phyloP scores from a whole-genome alignment of 345 rosid genomes.

The Erodium maritimum region DNA sequence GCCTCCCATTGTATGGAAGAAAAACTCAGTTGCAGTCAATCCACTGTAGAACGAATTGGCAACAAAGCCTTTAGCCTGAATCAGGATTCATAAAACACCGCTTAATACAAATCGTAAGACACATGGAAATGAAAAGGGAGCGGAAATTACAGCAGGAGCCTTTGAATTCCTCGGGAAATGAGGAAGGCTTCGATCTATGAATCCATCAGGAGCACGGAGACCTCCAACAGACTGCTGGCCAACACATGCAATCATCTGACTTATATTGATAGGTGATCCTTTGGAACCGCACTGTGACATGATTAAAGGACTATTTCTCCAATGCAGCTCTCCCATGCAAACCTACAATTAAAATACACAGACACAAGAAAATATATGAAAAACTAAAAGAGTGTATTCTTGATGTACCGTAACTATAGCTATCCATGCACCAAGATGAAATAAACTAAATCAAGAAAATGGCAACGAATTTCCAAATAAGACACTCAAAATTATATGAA shows the following conservation, averaged over 20 bases:
- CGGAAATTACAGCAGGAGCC: constrained; percentile 59
- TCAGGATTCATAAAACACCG: constrained; percentile 4
- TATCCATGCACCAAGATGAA: no score
- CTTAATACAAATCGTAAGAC: no score
- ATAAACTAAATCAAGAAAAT: not conserved
- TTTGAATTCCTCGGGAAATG: constrained; percentile 74
- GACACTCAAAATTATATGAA: no score
- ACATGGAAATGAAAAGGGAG: no score
- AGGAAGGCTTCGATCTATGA: constrained; percentile 97
- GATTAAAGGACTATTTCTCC: constrained; percentile 98
- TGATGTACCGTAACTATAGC: no score
- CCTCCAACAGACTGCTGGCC: constrained; percentile 99
- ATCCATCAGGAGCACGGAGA: constrained; percentile 94
- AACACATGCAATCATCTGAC: constrained; percentile 97
- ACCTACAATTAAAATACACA: constrained; percentile 24
- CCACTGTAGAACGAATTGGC: constrained; percentile 96
- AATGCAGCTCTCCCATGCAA: constrained; percentile 71
- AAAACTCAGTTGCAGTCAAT: constrained; percentile 87
- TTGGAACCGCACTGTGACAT: constrained; percentile 99
- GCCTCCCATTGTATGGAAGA: constrained; percentile 99
- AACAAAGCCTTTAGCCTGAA: constrained; percentile 99
- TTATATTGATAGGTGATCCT: constrained; percentile 93
- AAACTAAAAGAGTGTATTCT: no score
- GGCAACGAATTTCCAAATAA: constrained; percentile 1
- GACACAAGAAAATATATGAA: no score